Evolutionary conservation across 208 protist species (phyloP).

Genomic region (Naegleria lovaniensis): DNA sequence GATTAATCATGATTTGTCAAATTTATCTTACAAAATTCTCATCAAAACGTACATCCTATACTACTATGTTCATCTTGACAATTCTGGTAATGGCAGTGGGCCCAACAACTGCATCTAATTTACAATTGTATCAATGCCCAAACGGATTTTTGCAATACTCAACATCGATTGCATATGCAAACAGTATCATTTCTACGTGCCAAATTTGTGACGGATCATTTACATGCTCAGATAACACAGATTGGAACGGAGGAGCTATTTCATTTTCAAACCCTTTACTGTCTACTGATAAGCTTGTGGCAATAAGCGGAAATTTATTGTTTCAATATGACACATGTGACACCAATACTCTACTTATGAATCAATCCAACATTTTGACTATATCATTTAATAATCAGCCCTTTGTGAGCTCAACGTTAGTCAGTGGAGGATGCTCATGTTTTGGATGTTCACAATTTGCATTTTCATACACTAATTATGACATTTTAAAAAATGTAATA

Average conservation of each 20-base stretch:
- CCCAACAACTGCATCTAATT: no score
- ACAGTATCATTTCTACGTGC: neutral
- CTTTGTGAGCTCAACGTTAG: neutral
- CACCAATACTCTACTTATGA: neutral
- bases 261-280: neutral
- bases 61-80: no score
- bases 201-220: neutral
- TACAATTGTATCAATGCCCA: neutral
- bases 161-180: neutral
- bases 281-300: neutral
- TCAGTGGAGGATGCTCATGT: neutral
- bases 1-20: no score
- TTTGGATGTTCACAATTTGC: neutral
- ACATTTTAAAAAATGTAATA: neutral
- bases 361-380: neutral
- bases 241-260: neutral
- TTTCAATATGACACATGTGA: neutral
- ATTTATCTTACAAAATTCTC: no score
- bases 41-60: no score
- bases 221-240: neutral
- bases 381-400: neutral
- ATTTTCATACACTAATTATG: neutral
- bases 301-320: neutral
- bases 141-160: neutral
- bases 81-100: no score